Base-by-base conservation (phyloP, 768 basidiomycete genomes). In the Gautieria morchelliformis region DNA sequence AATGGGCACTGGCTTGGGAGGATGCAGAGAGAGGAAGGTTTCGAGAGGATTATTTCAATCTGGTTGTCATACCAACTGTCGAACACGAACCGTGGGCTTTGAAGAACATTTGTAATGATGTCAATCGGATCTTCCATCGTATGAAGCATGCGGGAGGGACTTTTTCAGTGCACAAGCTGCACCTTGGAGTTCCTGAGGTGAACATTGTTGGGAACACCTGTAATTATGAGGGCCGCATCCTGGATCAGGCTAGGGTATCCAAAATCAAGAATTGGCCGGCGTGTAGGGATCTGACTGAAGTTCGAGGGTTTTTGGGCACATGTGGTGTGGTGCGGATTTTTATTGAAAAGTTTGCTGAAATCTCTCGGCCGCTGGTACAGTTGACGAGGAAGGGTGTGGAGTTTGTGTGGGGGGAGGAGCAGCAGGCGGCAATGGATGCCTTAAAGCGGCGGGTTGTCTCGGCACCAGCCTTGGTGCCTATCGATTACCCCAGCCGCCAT, bases 161-260 rank as follows among this genome's bases (percentile, higher is more conserved):
- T 0, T 70, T 77, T 20, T 74, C 70, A 0, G 71, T 71, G 0
- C 52, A 63, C 6, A 78, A 78, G 54, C 59, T 69, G 0, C 27
- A 64, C 0, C 46, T 78, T 0, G 69, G 69, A 45, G 50, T 61
- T 0, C 64, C 63, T 0, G 63, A 68, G 41, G 60, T 68, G 0
- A 59, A 63, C 0, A 66, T 77, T 1, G 53, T 79, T 0, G 73
- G 75, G 0, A 72, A 78, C 46, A 52, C 50, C 0, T 76, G 74
- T 53, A 74, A 69, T 0, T 67, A 63, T 10, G 63, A 71, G 19
- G 75, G 72, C 0, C 59, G 64, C 0, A 27, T 69, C 0, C 70
- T 71, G 0, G 67, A 74, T 4, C 52, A 66, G 5, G 45, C 39
- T 0, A 64, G 61, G 4, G 59, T 64, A 1, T 64, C 53, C 4